Evolutionary conservation across 331 rosid genomes (phyloP), one percentile per base, ranked within the genome.

Genomic region (Rosa hybrid): DNA sequence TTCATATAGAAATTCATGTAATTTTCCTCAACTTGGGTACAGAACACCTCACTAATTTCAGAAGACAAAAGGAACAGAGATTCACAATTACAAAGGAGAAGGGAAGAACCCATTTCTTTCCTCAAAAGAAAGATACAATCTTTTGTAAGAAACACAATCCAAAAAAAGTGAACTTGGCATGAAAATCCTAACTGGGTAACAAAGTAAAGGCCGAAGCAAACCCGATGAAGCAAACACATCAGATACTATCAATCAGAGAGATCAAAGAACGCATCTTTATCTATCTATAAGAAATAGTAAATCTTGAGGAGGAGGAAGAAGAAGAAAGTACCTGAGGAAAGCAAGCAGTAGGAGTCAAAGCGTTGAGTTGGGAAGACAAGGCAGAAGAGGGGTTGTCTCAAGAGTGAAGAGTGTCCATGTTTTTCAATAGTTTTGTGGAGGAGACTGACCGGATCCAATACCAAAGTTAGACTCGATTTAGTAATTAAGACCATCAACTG

Each of bases 121-220:
- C 60, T 72, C 78, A 51, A 48, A 30, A 27, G 68, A 71, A 90
- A 76, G 56, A 81, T 57, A 71, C 54, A 70, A 48, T 65, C 73
- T 83, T 72, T 69, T 12, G 12, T 17, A 62, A 51, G 67, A 71
- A 56, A 53, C 49, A 11, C 57, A 83, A 69, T 57, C 65, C 64
- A 74, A 18, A 42, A 41, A 51, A 18, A 42, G 30, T 30, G 41
- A 77, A 57, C 63, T 27, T 77, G 41, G 78, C 44, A 59, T 51
- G 39, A 63, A 81, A 84, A 74, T 62, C 83, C 83, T 18, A 46
- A 68, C 62, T 38, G 27, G 60, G n/a, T 68, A 67, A 56, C 45
- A 69, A 62, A 82, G 51, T 64, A 67, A 39, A 60, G 9, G 34
- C 78, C 63, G 34, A 77, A 56, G 71, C 6, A 86, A 83, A 82